These are phyloP conservation scores for Xerocomellus amylosporus DNA, from an alignment of 768 basidiomycete species.

Conservation along the genomic window DNA sequence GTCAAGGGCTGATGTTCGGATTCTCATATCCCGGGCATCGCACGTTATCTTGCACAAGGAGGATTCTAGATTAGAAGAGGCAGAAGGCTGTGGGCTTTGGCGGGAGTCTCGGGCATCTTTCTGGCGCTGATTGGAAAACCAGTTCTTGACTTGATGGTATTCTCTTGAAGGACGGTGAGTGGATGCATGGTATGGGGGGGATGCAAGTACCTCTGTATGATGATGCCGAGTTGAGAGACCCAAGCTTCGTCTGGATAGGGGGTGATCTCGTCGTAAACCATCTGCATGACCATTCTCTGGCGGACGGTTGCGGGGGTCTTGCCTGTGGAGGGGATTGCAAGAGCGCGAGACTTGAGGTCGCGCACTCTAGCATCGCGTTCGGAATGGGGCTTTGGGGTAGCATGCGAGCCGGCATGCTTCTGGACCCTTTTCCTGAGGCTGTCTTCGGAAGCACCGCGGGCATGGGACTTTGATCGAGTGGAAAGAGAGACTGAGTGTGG, in stretches of 20 bases:
- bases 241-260: slow-evolving; percentile 63
- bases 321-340: slow-evolving; percentile 34
- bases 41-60: slow-evolving; percentile 35
- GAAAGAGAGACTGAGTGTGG: slow-evolving; percentile 21
- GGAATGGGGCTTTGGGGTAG: slow-evolving; percentile 21
- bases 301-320: slow-evolving; percentile 51
- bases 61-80: slow-evolving; percentile 34
- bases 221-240: slow-evolving; percentile 56
- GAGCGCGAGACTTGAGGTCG: slow-evolving; percentile 30
- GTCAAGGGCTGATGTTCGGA: slow-evolving; percentile 48
- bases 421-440: slow-evolving; percentile 27
- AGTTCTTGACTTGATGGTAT: slow-evolving; percentile 62
- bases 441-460: slow-evolving; percentile 27
- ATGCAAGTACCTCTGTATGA: slow-evolving; percentile 49
- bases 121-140: slow-evolving; percentile 66
- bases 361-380: slow-evolving; percentile 33
- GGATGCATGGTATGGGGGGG: not conserved
- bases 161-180: slow-evolving; percentile 36
- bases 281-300: slow-evolving; percentile 56
- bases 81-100: slow-evolving; percentile 34
- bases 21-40: slow-evolving; percentile 42
- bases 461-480: slow-evolving; percentile 26
- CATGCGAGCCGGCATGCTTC: slow-evolving; percentile 21
- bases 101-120: slow-evolving; percentile 40
- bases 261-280: slow-evolving; percentile 64